A percentile compares a stretch with the other conserved stretches of the same genome.
These are phyloP conservation scores for Trichoderma endophyticum DNA, from an alignment of 2,329 filamentous ascomycete species.

Conservation along the genomic window DNA sequence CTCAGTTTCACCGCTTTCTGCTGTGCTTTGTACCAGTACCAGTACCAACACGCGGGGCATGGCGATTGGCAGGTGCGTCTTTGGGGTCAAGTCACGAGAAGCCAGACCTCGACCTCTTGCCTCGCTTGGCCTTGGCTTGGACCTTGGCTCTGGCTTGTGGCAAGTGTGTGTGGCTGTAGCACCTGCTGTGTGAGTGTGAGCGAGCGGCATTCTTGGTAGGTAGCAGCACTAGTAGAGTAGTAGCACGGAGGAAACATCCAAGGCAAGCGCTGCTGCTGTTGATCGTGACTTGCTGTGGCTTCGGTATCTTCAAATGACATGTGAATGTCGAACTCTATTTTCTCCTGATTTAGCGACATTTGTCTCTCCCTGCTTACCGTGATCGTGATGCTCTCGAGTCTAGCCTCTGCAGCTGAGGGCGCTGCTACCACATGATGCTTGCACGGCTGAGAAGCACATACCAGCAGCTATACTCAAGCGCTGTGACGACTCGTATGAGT, in stretches of 20 bases:
- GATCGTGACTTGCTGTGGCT: not conserved
- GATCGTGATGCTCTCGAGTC: not conserved
- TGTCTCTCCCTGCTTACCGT: not conserved
- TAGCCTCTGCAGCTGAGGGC: slow-evolving; percentile 1
- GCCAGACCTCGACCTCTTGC: not conserved
- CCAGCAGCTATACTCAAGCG: not conserved
- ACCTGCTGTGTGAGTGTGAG: not conserved
- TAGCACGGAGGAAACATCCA: not conserved
- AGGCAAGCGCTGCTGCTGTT: not conserved
- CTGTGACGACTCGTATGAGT: not conserved
- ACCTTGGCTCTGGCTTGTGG: not conserved
- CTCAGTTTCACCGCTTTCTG: slow-evolving; percentile 11
- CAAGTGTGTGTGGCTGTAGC: not conserved
- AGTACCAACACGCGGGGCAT: not conserved
- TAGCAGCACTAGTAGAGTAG: not conserved
- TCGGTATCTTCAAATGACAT: not conserved
- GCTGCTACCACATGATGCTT: not conserved
- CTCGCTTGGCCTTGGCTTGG: not conserved
- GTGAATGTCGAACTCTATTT: not conserved
- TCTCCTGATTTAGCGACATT: not conserved
- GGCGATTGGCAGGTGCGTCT: not conserved
- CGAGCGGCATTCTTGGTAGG: no score
- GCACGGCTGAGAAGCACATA: not conserved
- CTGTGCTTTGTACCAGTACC: not conserved
- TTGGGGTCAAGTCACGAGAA: not conserved